Evolutionary conservation across 2,329 filamentous ascomycete species (phyloP), one percentile per base, ranked within the genome.

Genomic region (Fusarium proliferatum): DNA sequence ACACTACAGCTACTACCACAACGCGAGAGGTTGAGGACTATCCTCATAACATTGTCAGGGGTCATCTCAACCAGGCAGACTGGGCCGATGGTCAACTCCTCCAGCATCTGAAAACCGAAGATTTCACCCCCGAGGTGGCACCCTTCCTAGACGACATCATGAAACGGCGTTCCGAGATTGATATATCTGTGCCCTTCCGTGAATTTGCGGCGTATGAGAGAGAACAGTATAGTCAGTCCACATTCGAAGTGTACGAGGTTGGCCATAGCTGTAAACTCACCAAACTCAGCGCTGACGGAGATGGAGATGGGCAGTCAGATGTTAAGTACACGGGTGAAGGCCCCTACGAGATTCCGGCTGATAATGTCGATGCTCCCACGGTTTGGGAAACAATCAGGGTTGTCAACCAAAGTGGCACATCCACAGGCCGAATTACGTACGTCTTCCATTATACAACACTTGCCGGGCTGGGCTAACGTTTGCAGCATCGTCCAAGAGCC

Each of bases 171-270:
- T 57, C 74, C 13, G 83, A 84, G 15, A 78, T 84, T 12, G 79
- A 83, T 26, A 64, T 75, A 28, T 64, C 76, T 5, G 63, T 76
- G 21, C 55, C 81, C 13, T 82, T 85, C 39, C 64, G 74, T 19
- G 76, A 78, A 41, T 82, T 82, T 73, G 82, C 82, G 3, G 74
- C 79, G 12, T 82, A 79, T 42, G 83, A 85, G 45, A 78, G 81
- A 12, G 80, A 82, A 34, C 76, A 78, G 38, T 84, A 85, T 43
- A 83, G 83, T 7, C 86, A 87, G 65, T 85, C 86, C 6, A 87
- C 88, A 21, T 89, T 88, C 69, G 88, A 89, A 71, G 85, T 90
- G 8, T 90, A 89, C 73, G 88, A 90, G 69, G 82, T 91, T 17
- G 84, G 83, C 2, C 79, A 79, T 8, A 85, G 88, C 61, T 86